Evolutionary conservation across 177 flowering plant species (phyloP).

Genomic region (Telopea speciosissima): DNA sequence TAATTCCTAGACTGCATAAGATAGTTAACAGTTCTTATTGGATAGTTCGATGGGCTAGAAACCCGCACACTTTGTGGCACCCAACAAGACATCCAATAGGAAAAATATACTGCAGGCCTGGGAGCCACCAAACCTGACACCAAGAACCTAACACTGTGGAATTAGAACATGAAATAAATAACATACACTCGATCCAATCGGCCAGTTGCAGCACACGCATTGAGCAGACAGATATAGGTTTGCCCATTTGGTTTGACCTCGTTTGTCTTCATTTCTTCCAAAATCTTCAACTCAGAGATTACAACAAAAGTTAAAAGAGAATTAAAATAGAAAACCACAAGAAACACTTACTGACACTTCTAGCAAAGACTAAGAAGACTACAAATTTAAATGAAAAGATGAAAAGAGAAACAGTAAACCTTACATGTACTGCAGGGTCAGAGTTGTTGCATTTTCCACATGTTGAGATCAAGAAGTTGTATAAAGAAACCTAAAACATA

Average conservation of each 20-base stretch:
- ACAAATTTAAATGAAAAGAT: background rate
- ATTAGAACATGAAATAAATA: slow-evolving; percentile 1
- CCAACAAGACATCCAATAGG: background rate
- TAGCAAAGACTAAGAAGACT: background rate
- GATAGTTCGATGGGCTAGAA: background rate
- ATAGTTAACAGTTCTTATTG: background rate
- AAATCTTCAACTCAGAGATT: slow-evolving; percentile 42
- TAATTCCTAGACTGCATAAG: background rate
- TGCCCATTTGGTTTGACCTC: slow-evolving; percentile 90
- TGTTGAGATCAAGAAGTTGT: slow-evolving; percentile 79
- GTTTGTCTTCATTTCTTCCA: slow-evolving; percentile 85
- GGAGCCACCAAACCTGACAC: background rate
- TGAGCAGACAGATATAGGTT: slow-evolving; percentile 79
- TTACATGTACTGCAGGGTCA: slow-evolving; percentile 62
- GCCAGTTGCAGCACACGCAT: slow-evolving; percentile 81
- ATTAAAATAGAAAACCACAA: background rate
- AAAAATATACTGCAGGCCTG: background rate
- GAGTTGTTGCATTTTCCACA: slow-evolving; percentile 79
- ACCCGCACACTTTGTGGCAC: background rate
- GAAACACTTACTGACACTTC: background rate
- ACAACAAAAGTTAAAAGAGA: slow-evolving; percentile 4
- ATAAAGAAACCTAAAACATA: slow-evolving; percentile 55
- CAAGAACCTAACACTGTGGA: slow-evolving; percentile 3
- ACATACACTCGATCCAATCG: slow-evolving; percentile 86
- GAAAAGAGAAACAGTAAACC: slow-evolving; percentile 5